phyloP scores from a whole-genome alignment of 495 filamentous ascomycete species.

The Neurospora sp. region DNA sequence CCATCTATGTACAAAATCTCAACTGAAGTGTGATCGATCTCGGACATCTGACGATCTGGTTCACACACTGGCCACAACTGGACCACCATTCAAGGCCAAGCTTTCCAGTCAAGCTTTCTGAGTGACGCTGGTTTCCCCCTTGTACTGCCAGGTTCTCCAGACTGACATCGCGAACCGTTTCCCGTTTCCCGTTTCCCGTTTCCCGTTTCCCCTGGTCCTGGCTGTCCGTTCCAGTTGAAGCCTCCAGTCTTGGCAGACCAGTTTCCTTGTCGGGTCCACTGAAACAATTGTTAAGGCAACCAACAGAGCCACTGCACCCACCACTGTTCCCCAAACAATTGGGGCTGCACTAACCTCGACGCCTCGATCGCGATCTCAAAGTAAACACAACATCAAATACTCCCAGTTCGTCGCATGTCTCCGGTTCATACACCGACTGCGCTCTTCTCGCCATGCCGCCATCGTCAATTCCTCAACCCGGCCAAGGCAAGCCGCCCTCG shows the following conservation, averaged over 20 bases:
- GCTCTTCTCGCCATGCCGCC: constrained; percentile 11
- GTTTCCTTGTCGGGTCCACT: not conserved
- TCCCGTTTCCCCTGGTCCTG: not conserved
- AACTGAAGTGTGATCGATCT: not conserved
- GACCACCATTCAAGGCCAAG: not conserved
- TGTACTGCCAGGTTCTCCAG: not conserved
- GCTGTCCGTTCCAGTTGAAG: not conserved
- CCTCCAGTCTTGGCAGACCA: not conserved
- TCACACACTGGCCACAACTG: not conserved
- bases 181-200: not conserved
- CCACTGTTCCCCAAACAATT: not conserved
- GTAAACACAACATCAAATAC: not conserved
- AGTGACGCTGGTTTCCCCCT: not conserved
- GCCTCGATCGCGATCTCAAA: not conserved
- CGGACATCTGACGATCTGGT: not conserved
- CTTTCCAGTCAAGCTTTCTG: not conserved
- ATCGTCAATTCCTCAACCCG: constrained; percentile 17
- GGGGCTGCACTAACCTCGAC: not conserved
- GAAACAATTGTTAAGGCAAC: not conserved
- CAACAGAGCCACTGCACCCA: not conserved
- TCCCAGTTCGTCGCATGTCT: not conserved
- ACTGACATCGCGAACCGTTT: not conserved
- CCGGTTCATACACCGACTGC: not conserved
- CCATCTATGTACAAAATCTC: not conserved
- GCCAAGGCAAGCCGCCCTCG: constrained; percentile 14